Evolutionary conservation across 2,329 filamentous ascomycete genomes (phyloP), one percentile per base, ranked within the genome.

Genomic region (Ilyonectria robusta): DNA sequence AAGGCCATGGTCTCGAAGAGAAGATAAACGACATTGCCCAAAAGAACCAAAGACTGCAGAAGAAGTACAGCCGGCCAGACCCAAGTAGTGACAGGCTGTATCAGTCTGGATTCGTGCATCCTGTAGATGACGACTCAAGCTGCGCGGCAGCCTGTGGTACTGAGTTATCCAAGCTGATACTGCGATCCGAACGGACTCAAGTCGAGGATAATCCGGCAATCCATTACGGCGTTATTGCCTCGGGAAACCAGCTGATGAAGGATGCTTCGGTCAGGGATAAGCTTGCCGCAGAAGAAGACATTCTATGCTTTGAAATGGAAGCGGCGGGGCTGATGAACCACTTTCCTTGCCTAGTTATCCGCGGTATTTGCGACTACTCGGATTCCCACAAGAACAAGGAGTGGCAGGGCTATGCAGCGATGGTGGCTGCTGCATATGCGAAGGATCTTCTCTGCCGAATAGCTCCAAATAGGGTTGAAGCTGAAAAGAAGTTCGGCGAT

Each of bases 81-180:
- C 35, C 35, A 40, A 1, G 26, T 0, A 68, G 21, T 15, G 64
- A 72, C 44, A 61, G 33, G n/a, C 57, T 73, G 0, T 73, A 70
- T 11, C 46, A 37, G n/a, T 48, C 55, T 2, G 7, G 15, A 8
- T 6, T 69, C 17, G 33, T 21, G 21, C 21, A 21, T 21, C 40
- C 62, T 10, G 21, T 21, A 21, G 21, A 21, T 21, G 21, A 21
- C 40, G 11, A 26, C 19, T 40, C 44, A 0, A 54, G 13, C 13
- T 46, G 44, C 23, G 44, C n/a, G 15, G 23, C 3, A 42, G 1
- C 10, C 44, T 46, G 44, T 21, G 19, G 10, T 4, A 11, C 1
- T 21, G 44, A 46, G 6, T 1, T 21, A 23, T 46, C 44, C 6
- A 46, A 23, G 7, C 10, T 47, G 23, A 4, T 23, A 23, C 23